A percentile compares a stretch with the other conserved stretches of the same genome.
Evolutionary conservation across 768 basidiomycete species (phyloP).

Genomic region (Pleurotus tuoliensis): DNA sequence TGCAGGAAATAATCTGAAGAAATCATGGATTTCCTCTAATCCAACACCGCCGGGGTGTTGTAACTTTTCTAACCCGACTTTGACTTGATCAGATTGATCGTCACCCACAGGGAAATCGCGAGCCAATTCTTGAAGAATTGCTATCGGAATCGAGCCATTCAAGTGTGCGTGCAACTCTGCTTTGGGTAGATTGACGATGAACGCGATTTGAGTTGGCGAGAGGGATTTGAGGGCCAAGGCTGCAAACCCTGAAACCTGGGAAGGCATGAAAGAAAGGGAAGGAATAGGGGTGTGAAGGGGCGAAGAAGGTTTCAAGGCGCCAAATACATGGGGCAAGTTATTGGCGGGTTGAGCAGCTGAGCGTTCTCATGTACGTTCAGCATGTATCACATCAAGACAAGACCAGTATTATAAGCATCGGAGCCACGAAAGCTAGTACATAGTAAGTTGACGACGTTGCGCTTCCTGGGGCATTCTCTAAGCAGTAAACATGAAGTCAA

Average conservation of each 20-base stretch:
- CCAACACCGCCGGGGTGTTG: constrained; percentile 30
- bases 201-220: constrained; percentile 43
- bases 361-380: too few relatives aligned
- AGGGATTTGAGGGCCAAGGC: constrained; percentile 54
- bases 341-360: too few relatives aligned
- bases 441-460: too few relatives aligned
- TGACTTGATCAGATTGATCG: constrained; percentile 21
- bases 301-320: too few relatives aligned
- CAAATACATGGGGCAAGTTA: too few relatives aligned
- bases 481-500: too few relatives aligned
- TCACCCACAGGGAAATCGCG: constrained; percentile 24
- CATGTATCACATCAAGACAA: too few relatives aligned
- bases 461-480: too few relatives aligned
- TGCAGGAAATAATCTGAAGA: constrained; percentile 71
- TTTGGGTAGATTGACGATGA: constrained; percentile 66
- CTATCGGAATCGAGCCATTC: constrained; percentile 78
- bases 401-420: too few relatives aligned
- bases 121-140: constrained; percentile 60
- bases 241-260: constrained; percentile 36
- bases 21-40: constrained; percentile 60
- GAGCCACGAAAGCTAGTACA: too few relatives aligned
- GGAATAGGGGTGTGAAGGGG: too few relatives aligned
- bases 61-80: constrained; percentile 32
- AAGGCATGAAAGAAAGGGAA: constrained; percentile 1
- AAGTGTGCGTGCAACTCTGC: constrained; percentile 86